phyloP scores from a whole-genome alignment of 345 rosid genomes.

The Cardamine chenopodiifolia region DNA sequence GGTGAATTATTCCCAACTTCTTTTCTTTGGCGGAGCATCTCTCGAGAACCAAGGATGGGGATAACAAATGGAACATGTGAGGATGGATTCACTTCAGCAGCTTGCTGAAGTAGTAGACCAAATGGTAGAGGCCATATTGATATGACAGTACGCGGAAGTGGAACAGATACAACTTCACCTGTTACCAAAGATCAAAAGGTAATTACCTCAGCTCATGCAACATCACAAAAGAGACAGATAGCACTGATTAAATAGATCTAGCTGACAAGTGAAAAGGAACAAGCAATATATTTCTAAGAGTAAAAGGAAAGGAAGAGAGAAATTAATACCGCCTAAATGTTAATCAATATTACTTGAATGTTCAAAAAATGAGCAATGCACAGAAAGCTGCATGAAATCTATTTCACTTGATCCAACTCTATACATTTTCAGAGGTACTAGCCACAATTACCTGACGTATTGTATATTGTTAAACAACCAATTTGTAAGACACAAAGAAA shows the following conservation, averaged over 20 bases:
- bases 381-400: slow-evolving; percentile 4
- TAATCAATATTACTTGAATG: not conserved
- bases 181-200: slow-evolving; percentile 25
- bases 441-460: slow-evolving; percentile 64
- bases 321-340: not conserved
- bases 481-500: slow-evolving; percentile 73
- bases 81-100: slow-evolving; percentile 54
- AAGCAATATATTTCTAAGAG: not conserved
- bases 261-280: slow-evolving; percentile 2
- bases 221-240: slow-evolving; percentile 13
- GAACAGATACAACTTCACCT: slow-evolving; percentile 84
- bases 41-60: slow-evolving; percentile 59
- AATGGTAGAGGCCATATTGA: slow-evolving; percentile 94
- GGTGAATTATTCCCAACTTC: slow-evolving; percentile 60
- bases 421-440: slow-evolving; percentile 1
- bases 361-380: not conserved
- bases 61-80: slow-evolving; percentile 52
- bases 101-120: slow-evolving; percentile 85
- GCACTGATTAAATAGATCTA: slow-evolving; percentile 23
- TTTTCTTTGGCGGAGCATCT: slow-evolving; percentile 59
- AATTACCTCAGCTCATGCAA: slow-evolving; percentile 10
- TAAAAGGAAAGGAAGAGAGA: slow-evolving; percentile 9
- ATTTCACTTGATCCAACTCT: not conserved
- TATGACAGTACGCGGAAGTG: slow-evolving; percentile 62
- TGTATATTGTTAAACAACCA: slow-evolving; percentile 73